These are phyloP conservation scores for Thielaviopsis euricoi DNA, from an alignment of 2,329 filamentous ascomycete genomes.

Conservation along the genomic window DNA sequence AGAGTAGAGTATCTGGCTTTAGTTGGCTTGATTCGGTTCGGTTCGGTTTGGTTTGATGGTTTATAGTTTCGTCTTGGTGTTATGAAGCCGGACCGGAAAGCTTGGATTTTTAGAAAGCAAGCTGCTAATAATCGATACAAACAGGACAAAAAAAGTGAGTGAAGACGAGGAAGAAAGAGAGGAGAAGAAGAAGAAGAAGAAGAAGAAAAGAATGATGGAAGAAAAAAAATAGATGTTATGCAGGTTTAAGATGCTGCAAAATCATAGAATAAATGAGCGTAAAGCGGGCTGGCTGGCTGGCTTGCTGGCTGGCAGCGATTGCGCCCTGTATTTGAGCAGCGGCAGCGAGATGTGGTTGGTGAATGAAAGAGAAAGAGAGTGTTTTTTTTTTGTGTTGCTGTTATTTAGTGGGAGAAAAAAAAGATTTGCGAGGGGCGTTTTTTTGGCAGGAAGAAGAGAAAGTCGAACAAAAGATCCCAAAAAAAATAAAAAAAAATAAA, in stretches of 20 bases:
- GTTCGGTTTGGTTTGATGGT: too few relatives aligned
- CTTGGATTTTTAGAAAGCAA: neutral
- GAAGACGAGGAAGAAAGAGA: neutral
- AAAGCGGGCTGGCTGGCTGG: neutral
- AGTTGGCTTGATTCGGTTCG: neutral
- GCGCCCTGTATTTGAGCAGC: neutral
- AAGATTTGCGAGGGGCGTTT: neutral
- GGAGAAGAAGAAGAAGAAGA: neutral
- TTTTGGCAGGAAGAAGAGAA: neutral
- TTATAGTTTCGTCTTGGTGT: neutral
- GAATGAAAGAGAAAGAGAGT: too few relatives aligned
- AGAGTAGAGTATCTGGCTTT: too few relatives aligned
- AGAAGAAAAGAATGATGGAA: neutral
- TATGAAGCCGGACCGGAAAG: neutral
- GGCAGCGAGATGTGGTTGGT: neutral
- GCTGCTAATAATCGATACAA: neutral
- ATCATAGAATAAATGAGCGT: neutral
- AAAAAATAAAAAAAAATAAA: too few relatives aligned
- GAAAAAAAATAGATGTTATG: slow-evolving; percentile 1
- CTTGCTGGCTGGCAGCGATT: neutral
- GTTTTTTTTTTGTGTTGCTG: too few relatives aligned
- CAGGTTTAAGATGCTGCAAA: slow-evolving; percentile 7
- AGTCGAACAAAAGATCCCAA: neutral
- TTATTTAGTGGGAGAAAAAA: neutral
- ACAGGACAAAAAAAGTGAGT: neutral